phyloP scores from a whole-genome alignment of 2,329 filamentous ascomycete genomes.

The Nigrospora osmanthi region DNA sequence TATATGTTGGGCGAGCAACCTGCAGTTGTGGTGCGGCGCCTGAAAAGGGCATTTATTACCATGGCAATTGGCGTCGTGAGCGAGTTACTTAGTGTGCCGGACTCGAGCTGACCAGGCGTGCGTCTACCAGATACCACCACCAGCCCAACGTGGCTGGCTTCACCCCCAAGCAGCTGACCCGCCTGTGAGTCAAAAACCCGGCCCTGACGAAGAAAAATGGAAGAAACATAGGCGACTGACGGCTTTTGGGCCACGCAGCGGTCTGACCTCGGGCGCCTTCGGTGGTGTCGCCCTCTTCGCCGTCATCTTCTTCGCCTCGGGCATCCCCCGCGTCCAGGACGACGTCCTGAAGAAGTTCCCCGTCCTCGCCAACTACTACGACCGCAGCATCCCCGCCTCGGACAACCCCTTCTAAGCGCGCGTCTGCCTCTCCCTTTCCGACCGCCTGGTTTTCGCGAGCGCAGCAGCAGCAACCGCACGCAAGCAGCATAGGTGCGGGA shows the following conservation, averaged over 20 bases:
- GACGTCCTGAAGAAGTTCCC: constrained; percentile 57
- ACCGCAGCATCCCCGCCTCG: constrained; percentile 47
- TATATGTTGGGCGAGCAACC: no score
- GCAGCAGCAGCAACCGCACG: not conserved
- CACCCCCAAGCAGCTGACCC: constrained; percentile 36
- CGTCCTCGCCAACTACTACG: constrained; percentile 40
- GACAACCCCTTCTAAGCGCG: constrained; percentile 35
- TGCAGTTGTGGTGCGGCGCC: no score
- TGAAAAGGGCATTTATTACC: no score
- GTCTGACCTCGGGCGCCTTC: constrained; percentile 43
- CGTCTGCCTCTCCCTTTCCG: constrained; percentile 11
- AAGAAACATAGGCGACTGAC: no score
- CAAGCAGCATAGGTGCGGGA: not conserved
- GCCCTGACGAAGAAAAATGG: no score
- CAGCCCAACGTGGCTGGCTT: constrained; percentile 47
- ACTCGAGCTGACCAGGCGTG: not conserved
- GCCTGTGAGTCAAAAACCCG: constrained; percentile 39
- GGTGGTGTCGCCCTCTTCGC: constrained; percentile 50
- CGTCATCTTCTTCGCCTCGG: constrained; percentile 53
- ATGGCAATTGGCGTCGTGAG: no score
- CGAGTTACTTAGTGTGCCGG: no score
- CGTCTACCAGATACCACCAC: constrained; percentile 44
- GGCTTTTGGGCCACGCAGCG: constrained; percentile 26
- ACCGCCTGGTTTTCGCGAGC: not conserved
- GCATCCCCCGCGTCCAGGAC: constrained; percentile 50